Conservation (phyloP, 768 basidiomycete species). For the Hirschioporus abietinus region DNA sequence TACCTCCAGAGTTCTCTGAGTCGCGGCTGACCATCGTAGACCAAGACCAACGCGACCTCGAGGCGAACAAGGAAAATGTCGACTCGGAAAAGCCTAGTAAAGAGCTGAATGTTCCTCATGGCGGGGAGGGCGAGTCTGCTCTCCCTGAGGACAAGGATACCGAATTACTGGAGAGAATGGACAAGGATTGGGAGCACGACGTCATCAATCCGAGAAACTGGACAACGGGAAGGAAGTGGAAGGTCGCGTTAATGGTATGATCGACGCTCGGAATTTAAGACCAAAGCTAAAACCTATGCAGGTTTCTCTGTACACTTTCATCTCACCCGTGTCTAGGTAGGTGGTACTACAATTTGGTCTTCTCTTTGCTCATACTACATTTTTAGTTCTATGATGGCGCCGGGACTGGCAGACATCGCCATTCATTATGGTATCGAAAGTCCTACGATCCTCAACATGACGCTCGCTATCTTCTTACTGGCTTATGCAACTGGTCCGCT, state of each 20-base stretch:
- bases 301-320: slow-evolving; percentile 38
- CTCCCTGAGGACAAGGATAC: slow-evolving; percentile 38
- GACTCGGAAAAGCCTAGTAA: background rate
- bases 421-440: slow-evolving; percentile 44
- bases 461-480: slow-evolving; percentile 57
- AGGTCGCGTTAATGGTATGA: slow-evolving; percentile 40
- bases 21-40: background rate
- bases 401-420: slow-evolving; percentile 56
- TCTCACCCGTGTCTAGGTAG: slow-evolving; percentile 40
- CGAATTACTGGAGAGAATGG: slow-evolving; percentile 30
- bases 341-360: slow-evolving; percentile 51
- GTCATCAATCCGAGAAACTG: slow-evolving; percentile 66
- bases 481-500: slow-evolving; percentile 66
- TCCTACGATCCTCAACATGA: slow-evolving; percentile 48
- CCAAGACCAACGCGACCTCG: background rate
- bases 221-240: slow-evolving; percentile 55
- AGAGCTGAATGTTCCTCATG: background rate
- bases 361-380: slow-evolving; percentile 14
- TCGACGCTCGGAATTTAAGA: background rate
- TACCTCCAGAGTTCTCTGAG: background rate
- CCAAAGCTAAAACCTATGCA: slow-evolving; percentile 12
- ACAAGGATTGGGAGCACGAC: slow-evolving; percentile 56
- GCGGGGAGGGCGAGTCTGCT: slow-evolving; percentile 37
- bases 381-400: slow-evolving; percentile 63
- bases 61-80: background rate